Base-by-base conservation (phyloP, 371 early-diverging fungal genomes). In the Sporodiniella umbellata region DNA sequence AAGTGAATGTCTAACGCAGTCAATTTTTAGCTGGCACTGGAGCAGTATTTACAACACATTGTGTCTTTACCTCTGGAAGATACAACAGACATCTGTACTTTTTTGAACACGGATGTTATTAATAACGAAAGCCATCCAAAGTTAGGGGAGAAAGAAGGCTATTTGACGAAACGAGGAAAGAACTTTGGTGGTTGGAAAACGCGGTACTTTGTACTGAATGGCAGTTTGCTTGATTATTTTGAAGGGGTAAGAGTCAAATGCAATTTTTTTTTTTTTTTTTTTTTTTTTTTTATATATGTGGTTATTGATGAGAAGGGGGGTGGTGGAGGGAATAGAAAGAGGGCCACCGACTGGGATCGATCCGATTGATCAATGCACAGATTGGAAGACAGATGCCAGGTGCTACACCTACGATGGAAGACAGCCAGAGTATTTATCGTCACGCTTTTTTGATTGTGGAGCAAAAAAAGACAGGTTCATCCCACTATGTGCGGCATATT, bases 111-210 rank as follows among this genome's bases (percentile, higher is more conserved):
- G n/a, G 76, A 86, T 56, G 72, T 87, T 15, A 58, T 84, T 7
- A 80, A 79, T 26, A 70, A 62, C 25, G 61, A 65, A 23, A 43
- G 53, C 0, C 58, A 54, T 25, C 58, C 48, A 54, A 57, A 57
- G 57, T 19, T 58, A 0, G 66, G 60, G 11, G 53, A 57, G 31
- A 90, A 87, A 55, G 92, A 90, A 68, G 94, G 94, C 0, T 89
- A 84, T 51, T 68, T 93, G 42, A 82, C 85, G 37, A 93, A 93
- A 61, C 80, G 85, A 64, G 93, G 92, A 30, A 90, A 90, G 60
- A 89, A 85, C 68, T 90, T 90, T 83, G 92, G 92, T 39, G 88
- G 88, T 10, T 92, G 93, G 90, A 93, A 94, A 60, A 75, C 86
- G 28, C 77, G 93, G 38, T 93, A 84, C 67, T 94, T 90, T 69